Evolutionary conservation across 2,329 filamentous ascomycete genomes (phyloP).

Genomic region (Xylariales sp.): DNA sequence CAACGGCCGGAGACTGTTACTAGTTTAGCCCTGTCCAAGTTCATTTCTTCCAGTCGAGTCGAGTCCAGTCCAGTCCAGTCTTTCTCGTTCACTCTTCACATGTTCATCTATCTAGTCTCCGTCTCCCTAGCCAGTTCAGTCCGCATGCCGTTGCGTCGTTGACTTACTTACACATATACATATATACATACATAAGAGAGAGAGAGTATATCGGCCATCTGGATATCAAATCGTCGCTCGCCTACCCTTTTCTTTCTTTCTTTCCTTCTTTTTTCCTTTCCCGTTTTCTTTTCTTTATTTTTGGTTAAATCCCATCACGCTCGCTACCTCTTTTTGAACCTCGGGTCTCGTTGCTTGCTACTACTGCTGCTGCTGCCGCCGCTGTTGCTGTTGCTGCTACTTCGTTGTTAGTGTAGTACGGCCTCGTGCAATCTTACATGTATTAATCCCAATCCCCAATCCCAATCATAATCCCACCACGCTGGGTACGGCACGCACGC

Average conservation of each 20-base stretch:
- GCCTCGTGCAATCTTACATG: slow-evolving; percentile 14
- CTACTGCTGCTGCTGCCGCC: not conserved
- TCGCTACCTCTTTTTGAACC: slow-evolving; percentile 35
- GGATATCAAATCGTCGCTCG: slow-evolving; percentile 38
- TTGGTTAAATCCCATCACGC: slow-evolving; percentile 20
- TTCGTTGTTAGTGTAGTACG: not conserved
- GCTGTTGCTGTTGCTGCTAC: not conserved
- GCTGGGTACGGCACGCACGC: slow-evolving; percentile 13
- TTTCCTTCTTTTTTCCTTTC: slow-evolving; percentile 42
- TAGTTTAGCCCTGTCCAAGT: slow-evolving; percentile 35
- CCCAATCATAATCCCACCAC: slow-evolving; percentile 20
- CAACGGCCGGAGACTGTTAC: slow-evolving; percentile 29
- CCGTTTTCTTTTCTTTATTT: slow-evolving; percentile 29
- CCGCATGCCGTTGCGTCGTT: not conserved
- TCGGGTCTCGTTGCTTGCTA: slow-evolving; percentile 2
- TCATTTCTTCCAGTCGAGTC: slow-evolving; percentile 18
- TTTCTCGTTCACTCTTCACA: slow-evolving; percentile 3
- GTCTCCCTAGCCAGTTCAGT: not conserved
- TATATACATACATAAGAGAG: not conserved
- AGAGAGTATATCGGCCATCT: slow-evolving; percentile 5
- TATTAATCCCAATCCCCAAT: slow-evolving; percentile 16
- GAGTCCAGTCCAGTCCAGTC: not conserved
- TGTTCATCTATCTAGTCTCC: no score
- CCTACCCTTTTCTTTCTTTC: slow-evolving; percentile 29
- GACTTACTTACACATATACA: not conserved